Conservation (phyloP, 2,329 filamentous ascomycete species). For the Coniella lustricola region DNA sequence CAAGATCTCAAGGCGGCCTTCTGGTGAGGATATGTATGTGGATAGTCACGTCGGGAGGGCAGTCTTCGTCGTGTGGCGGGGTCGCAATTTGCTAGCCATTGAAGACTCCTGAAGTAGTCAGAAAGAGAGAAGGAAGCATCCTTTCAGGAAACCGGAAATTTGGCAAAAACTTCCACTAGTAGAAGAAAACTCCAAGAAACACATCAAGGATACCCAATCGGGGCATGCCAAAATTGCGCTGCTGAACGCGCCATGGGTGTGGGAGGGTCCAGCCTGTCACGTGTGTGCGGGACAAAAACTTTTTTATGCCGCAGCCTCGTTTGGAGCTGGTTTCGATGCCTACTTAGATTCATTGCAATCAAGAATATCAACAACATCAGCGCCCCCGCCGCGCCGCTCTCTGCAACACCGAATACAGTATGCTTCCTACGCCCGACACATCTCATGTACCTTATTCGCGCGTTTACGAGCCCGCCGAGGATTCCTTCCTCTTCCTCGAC, state of each 20-base stretch:
- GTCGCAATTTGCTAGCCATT: too few relatives aligned
- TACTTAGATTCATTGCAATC: neutral
- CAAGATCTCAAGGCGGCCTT: too few relatives aligned
- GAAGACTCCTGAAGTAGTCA: neutral
- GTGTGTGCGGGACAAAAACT: conserved; percentile 8
- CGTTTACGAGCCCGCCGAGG: conserved; percentile 92
- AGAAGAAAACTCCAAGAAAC: neutral
- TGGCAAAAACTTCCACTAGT: neutral
- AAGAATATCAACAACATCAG: neutral
- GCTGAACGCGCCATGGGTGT: neutral
- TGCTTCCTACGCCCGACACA: conserved; percentile 92
- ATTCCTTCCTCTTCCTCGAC: conserved; percentile 90
- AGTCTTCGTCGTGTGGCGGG: too few relatives aligned
- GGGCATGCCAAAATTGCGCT: neutral
- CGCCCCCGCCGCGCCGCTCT: neutral
- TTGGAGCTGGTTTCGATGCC: neutral
- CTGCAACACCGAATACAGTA: conserved; percentile 27
- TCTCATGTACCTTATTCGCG: conserved; percentile 82
- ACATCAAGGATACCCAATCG: conserved; percentile 1
- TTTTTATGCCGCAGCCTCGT: neutral
- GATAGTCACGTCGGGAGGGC: too few relatives aligned
- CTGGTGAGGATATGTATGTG: too few relatives aligned
- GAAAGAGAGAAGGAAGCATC: neutral
- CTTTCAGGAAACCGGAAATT: neutral
- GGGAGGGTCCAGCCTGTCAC: conserved; percentile 10